Evolutionary conservation across 768 basidiomycete species (phyloP), one percentile per base, ranked within the genome.

Genomic region (Macrocybe gigantea): DNA sequence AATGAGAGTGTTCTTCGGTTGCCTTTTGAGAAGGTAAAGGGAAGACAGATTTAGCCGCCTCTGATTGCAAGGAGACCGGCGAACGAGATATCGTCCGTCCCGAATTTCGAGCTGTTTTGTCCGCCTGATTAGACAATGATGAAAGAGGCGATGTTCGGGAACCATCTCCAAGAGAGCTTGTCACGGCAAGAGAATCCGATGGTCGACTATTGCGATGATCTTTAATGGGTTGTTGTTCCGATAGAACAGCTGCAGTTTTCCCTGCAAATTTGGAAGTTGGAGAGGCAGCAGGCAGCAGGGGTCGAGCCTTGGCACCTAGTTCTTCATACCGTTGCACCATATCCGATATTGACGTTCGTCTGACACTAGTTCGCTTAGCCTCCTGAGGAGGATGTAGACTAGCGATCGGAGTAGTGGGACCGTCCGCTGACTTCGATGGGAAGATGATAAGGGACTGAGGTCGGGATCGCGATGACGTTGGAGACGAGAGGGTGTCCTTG

Each of bases 311-410:
- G 14, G 65, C 66, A 33, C 73, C 75, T 47, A 91, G 80, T 6
- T 81, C 78, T 62, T 93, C 90, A 61, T 83, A 93, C 39, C 72
- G 78, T 54, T 88, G 85, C 22, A 92, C 90, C 80, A 92, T 90
- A 58, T 92, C 81, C 36, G 88, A 82, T 56, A 92, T 92, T 0
- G 90, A 92, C 4, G 83, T 85, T 45, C 88, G 74, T 13, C 89
- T 77, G 6, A 61, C 57, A 5, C 62, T 54, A 2, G 64, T 62
- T 32, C 73, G 73, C 33, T 71, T 64, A 38, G 63, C 72, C 3
- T 67, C 49, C 42, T 76, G 74, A 44, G 44, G 38, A n/a, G 64
- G 60, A 30, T 56, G 54, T n/a, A 43, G 43, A 1, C 41, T 32
- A 38, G 48, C 33, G 1, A 32, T 11, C 7, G 60, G 56, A 13